These are phyloP conservation scores for Litsea cubeba DNA, from an alignment of 164 flowering plant genomes.

Conservation along the genomic window DNA sequence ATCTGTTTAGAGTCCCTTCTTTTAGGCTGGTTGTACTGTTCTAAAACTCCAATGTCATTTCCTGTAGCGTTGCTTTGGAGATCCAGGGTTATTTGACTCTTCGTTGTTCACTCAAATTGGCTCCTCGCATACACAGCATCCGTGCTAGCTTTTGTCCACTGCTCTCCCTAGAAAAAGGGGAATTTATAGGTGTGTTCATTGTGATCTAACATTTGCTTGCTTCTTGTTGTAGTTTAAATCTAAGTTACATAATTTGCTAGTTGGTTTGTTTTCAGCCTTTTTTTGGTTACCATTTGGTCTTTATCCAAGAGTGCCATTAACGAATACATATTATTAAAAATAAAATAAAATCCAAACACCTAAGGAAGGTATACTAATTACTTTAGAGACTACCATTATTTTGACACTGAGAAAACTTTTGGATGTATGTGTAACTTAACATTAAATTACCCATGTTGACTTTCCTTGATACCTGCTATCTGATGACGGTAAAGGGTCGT, in stretches of 20 bases:
- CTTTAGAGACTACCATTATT: too few species aligned
- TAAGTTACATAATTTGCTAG: background rate
- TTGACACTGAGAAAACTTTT: too few species aligned
- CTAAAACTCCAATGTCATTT: conserved; percentile 8
- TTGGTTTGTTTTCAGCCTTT: background rate
- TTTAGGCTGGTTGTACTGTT: background rate
- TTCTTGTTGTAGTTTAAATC: background rate
- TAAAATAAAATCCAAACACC: too few species aligned
- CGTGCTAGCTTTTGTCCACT: conserved; percentile 93
- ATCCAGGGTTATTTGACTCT: conserved; percentile 81
- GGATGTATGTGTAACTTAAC: too few species aligned
- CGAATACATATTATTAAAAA: too few species aligned
- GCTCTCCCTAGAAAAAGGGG: conserved; percentile 95
- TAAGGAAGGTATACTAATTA: too few species aligned
- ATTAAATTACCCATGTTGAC: too few species aligned
- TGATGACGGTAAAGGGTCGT: too few species aligned
- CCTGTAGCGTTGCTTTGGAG: conserved; percentile 76
- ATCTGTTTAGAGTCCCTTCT: conserved; percentile 1
- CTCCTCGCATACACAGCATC: conserved; percentile 73
- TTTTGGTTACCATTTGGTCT: too few species aligned
- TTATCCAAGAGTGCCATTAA: too few species aligned
- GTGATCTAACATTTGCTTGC: background rate
- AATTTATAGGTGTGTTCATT: conserved; percentile 72
- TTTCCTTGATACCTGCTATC: too few species aligned
- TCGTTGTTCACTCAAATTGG: conserved; percentile 86